phyloP scores from a whole-genome alignment of 176 grass and related monocot species.

The Bonia amplexicaulis region DNA sequence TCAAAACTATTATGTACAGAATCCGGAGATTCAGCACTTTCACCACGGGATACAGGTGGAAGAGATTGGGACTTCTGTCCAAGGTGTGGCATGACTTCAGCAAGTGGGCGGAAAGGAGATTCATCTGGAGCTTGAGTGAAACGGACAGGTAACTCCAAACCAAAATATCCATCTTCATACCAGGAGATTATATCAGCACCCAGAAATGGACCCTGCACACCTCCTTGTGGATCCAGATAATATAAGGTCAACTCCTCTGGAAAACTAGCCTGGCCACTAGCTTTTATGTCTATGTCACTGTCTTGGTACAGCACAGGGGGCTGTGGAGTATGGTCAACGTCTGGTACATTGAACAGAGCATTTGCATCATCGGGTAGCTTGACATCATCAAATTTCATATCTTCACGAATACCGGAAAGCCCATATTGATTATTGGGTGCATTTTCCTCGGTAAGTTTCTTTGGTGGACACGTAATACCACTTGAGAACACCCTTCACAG shows the following conservation, averaged over 20 bases:
- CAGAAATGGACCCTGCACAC: constrained; percentile 85
- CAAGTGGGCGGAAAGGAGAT: constrained; percentile 59
- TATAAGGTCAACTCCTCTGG: constrained; percentile 86
- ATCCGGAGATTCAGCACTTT: constrained; percentile 43
- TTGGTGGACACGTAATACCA: constrained; percentile 11
- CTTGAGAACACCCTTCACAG: constrained; percentile 19
- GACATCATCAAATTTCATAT: constrained; percentile 4
- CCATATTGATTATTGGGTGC: background rate
- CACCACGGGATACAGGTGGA: background rate
- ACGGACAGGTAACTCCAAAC: constrained; percentile 78
- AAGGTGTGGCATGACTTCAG: constrained; percentile 86
- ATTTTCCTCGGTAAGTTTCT: constrained; percentile 16
- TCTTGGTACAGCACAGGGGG: background rate
- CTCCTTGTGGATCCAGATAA: constrained; percentile 93
- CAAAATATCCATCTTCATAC: constrained; percentile 94
- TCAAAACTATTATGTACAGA: constrained; percentile 49
- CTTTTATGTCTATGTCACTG: constrained; percentile 31
- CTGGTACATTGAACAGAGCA: constrained; percentile 43
- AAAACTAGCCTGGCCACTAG: constrained; percentile 22
- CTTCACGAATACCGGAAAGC: constrained; percentile 19
- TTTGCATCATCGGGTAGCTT: constrained; percentile 53
- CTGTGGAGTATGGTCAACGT: constrained; percentile 17
- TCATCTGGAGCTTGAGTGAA: constrained; percentile 68
- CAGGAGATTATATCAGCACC: constrained; percentile 85
- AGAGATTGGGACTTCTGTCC: constrained; percentile 37